These are phyloP conservation scores for Aspergillus sclerotiicarbonarius DNA, from an alignment of 495 filamentous ascomycete species.

Conservation along the genomic window DNA sequence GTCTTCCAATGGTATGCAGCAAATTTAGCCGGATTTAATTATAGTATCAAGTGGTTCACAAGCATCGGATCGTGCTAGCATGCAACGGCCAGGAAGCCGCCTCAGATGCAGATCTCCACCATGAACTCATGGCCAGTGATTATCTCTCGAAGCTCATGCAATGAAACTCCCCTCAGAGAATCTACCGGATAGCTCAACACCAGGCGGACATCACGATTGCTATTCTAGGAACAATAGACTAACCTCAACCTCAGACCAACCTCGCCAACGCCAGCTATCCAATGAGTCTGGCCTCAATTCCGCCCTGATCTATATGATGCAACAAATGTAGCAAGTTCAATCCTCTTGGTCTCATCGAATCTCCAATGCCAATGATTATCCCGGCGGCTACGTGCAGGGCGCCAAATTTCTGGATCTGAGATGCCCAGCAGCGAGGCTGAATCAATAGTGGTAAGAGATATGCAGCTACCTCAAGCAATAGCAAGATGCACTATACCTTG, in stretches of 20 bases:
- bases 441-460: not conserved
- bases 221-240: not conserved
- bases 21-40: not conserved
- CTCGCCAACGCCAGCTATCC: not conserved
- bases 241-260: not conserved
- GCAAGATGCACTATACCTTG: not conserved
- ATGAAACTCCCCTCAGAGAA: not conserved
- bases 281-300: not conserved
- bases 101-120: not conserved
- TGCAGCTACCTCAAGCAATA: not conserved
- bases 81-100: not conserved
- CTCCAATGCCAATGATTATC: not conserved
- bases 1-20: not conserved
- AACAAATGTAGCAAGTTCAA: not conserved
- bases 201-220: not conserved
- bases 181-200: not conserved
- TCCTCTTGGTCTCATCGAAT: not conserved
- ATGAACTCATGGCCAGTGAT: not conserved
- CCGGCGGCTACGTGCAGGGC: constrained; percentile 5
- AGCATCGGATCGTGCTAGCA: not conserved
- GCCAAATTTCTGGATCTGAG: not conserved
- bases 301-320: not conserved
- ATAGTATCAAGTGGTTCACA: not conserved
- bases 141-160: not conserved
- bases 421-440: not conserved